These are phyloP conservation scores for Silene latifolia DNA, from an alignment of 148 eudicot species.

Conservation along the genomic window DNA sequence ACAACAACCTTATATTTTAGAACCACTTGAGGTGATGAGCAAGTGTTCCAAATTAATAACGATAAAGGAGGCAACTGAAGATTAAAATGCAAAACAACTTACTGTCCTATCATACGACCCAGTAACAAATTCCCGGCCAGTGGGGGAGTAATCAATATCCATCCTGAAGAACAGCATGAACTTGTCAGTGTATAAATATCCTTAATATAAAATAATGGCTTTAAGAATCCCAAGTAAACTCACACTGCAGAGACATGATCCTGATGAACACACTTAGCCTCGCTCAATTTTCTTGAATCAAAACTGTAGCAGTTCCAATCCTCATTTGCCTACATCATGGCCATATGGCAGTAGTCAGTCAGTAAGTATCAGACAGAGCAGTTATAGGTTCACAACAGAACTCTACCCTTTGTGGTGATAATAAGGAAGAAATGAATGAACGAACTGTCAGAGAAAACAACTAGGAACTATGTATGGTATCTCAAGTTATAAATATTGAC, in stretches of 20 bases:
- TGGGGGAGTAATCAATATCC: constrained; percentile 98
- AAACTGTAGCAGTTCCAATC: constrained; percentile 91
- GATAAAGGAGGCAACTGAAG: neutral
- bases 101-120: constrained; percentile 98
- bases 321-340: constrained; percentile 77
- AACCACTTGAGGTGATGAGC: neutral
- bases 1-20: constrained; percentile 10
- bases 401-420: neutral
- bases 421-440: neutral
- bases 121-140: constrained; percentile 97
- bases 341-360: constrained; percentile 13
- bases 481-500: too few species aligned
- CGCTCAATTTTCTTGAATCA: constrained; percentile 74
- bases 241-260: constrained; percentile 99
- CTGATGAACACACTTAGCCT: constrained; percentile 92
- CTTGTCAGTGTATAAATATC: neutral
- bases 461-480: too few species aligned
- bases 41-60: neutral
- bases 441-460: too few species aligned
- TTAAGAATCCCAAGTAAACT: constrained; percentile 4
- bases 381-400: neutral
- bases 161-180: constrained; percentile 43
- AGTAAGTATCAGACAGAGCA: neutral
- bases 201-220: neutral
- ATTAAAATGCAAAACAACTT: constrained; percentile 27